Percentiles rank a stretch among this genome's conserved stretches.
These are phyloP conservation scores for Fusarium pseudonygamai DNA, from an alignment of 2,329 filamentous ascomycete species.

Conservation along the genomic window DNA sequence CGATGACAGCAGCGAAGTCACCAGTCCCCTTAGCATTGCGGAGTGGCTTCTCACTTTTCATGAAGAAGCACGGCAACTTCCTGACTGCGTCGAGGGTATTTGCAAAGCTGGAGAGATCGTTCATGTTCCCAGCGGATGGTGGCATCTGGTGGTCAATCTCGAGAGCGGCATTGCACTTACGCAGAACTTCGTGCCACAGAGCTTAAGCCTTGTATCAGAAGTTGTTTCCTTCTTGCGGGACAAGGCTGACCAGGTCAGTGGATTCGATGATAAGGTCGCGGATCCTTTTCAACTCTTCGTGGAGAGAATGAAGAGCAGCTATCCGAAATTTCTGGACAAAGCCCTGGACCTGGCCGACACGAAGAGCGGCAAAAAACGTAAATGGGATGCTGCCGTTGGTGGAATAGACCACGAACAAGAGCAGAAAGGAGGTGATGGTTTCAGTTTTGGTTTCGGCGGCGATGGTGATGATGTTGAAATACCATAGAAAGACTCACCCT, in stretches of 20 bases:
- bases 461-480: constrained; percentile 58
- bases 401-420: constrained; percentile 47
- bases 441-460: constrained; percentile 66
- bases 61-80: constrained; percentile 76
- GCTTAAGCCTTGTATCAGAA: constrained; percentile 69
- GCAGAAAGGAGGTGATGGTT: constrained; percentile 49
- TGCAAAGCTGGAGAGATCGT: constrained; percentile 86
- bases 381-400: constrained; percentile 81
- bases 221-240: constrained; percentile 84
- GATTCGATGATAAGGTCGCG: constrained; percentile 76
- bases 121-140: constrained; percentile 95
- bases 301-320: constrained; percentile 67
- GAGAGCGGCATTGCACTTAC: constrained; percentile 87
- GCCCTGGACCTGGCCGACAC: constrained; percentile 72
- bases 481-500: constrained; percentile 44
- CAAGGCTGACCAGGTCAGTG: constrained; percentile 86
- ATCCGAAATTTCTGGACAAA: constrained; percentile 74
- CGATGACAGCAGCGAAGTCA: constrained; percentile 90
- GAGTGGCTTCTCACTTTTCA: constrained; percentile 96
- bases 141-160: constrained; percentile 93
- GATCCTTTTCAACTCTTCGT: constrained; percentile 82
- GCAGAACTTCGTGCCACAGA: constrained; percentile 89
- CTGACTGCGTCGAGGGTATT: constrained; percentile 85
- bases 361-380: constrained; percentile 76
- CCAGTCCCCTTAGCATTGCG: constrained; percentile 92